Evolutionary conservation across 805 yeast species (phyloP).

Genomic region (Kregervanrija fluxuum): DNA sequence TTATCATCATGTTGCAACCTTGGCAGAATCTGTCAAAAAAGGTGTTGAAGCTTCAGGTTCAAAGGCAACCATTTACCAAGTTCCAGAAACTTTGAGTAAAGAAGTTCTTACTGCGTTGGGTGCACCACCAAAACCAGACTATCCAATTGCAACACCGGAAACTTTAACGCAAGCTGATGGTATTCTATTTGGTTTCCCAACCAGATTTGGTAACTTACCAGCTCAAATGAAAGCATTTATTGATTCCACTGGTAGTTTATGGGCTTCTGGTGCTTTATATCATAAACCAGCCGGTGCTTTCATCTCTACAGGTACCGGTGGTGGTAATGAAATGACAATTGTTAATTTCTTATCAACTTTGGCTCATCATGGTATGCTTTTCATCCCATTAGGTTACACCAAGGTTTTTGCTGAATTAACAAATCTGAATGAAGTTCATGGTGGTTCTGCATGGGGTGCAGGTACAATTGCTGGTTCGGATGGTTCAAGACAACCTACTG

Average conservation of each 20-base stretch:
- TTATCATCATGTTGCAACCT: conserved; percentile 64
- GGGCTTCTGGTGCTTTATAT: conserved; percentile 67
- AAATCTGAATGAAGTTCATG: conserved; percentile 60
- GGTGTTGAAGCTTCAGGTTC: conserved; percentile 71
- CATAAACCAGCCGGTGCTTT: conserved; percentile 75
- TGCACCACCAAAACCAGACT: conserved; percentile 57
- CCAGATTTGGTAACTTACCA: conserved; percentile 77
- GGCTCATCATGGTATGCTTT: conserved; percentile 77
- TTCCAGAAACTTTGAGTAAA: conserved; percentile 65
- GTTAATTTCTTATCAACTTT: conserved; percentile 56
- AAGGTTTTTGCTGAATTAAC: conserved; percentile 45
- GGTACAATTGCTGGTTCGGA: conserved; percentile 72
- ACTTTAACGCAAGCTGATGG: conserved; percentile 66
- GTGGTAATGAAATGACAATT: conserved; percentile 74
- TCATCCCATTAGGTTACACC: conserved; percentile 71
- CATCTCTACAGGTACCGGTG: conserved; percentile 72
- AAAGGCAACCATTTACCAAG: conserved; percentile 61
- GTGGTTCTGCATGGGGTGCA: conserved; percentile 85
- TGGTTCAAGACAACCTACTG: conserved; percentile 65
- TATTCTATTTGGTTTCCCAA: conserved; percentile 77
- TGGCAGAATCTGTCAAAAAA: conserved; percentile 60
- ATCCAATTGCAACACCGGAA: conserved; percentile 57
- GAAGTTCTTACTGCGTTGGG: conserved; percentile 50
- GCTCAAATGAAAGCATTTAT: conserved; percentile 73
- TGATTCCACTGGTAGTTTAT: conserved; percentile 72